Percentiles rank a stretch among this genome's conserved stretches.
Conservation (phyloP, 192 early-diverging fungal genomes). For the Funneliformis geosporum region DNA sequence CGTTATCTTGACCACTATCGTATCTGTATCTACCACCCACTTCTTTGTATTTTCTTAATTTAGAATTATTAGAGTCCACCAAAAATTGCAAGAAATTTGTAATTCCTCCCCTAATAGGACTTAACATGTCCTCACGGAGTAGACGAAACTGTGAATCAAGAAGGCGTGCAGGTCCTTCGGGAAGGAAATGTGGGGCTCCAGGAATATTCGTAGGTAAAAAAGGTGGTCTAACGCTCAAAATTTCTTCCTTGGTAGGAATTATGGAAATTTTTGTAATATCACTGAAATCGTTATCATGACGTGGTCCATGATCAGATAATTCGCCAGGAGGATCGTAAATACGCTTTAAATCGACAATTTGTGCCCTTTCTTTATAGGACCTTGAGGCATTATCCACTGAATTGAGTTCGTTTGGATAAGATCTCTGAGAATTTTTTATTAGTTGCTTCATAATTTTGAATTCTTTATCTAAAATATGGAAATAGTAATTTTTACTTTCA, state of each 20-base stretch:
- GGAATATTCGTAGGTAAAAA: constrained; percentile 50
- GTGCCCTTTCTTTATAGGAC: background rate
- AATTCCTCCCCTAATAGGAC: constrained; percentile 46
- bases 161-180: constrained; percentile 47
- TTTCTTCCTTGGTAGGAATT: constrained; percentile 58
- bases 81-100: constrained; percentile 43
- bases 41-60: constrained; percentile 28
- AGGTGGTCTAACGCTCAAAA: constrained; percentile 38
- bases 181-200: constrained; percentile 50
- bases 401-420: background rate
- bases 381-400: background rate
- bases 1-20: constrained; percentile 3
- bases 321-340: constrained; percentile 27
- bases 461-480: background rate
- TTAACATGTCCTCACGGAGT: constrained; percentile 59
- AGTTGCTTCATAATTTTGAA: background rate
- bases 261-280: constrained; percentile 50
- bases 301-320: constrained; percentile 38
- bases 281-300: constrained; percentile 58
- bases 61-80: constrained; percentile 9
- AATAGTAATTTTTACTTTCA: background rate
- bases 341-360: background rate
- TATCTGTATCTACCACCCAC: constrained; percentile 33
- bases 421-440: background rate
- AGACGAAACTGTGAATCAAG: constrained; percentile 63